Conservation (phyloP, 164 flowering plant species). For the Nymphaea thermarum region DNA sequence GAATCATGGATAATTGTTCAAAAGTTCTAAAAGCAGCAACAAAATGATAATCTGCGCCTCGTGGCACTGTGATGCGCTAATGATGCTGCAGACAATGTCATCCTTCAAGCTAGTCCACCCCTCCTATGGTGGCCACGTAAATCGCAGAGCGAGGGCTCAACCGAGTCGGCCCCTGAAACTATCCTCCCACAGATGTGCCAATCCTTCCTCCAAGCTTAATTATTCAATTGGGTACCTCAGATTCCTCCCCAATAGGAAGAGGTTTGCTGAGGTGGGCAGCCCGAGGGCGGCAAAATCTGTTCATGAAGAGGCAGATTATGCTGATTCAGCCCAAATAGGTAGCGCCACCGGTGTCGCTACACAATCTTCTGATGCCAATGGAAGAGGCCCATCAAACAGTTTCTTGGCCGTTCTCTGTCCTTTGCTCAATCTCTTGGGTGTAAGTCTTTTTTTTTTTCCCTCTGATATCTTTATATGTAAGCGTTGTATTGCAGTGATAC, state of each 20-base stretch:
- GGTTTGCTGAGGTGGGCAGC: constrained; percentile 12
- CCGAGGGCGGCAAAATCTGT: constrained; percentile 15
- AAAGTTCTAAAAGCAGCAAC: no score
- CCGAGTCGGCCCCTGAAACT: not conserved
- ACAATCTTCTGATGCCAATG: constrained; percentile 1
- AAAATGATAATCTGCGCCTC: no score
- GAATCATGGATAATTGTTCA: no score
- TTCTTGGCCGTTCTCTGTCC: constrained; percentile 53
- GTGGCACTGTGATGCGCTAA: no score
- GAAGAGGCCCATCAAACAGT: constrained; percentile 20
- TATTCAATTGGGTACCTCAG: constrained; percentile 7
- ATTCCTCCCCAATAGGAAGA: constrained; percentile 5
- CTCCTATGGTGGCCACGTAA: not conserved
- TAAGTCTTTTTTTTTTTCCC: constrained; percentile 9
- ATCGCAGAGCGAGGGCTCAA: not conserved
- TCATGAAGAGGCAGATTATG: constrained; percentile 11
- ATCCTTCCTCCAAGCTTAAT: not conserved
- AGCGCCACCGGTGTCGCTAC: constrained; percentile 4
- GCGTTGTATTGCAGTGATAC: not conserved
- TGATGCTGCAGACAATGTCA: not conserved
- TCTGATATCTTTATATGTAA: no score
- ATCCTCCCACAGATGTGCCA: not conserved
- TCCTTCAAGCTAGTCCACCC: not conserved
- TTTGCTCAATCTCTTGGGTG: constrained; percentile 47
- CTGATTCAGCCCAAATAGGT: constrained; percentile 2